A percentile compares a stretch with the other conserved stretches of the same genome.
phyloP scores from a whole-genome alignment of 1,139 yeast genomes.

The Hansenula lynferdii region DNA sequence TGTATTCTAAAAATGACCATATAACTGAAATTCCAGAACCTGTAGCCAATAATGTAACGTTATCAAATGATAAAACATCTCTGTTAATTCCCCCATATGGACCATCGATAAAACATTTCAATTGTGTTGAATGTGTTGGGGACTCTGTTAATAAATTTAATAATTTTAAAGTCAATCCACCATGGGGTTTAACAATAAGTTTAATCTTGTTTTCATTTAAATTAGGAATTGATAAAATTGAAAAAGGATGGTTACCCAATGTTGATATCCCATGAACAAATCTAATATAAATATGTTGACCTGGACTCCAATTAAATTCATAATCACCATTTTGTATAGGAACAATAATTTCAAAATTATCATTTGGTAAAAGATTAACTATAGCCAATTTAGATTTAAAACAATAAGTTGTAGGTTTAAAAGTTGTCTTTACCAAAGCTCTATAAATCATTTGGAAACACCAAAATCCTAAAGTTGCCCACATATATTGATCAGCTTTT shows the following conservation, averaged over 20 bases:
- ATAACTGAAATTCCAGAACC: conserved; percentile 55
- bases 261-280: conserved; percentile 38
- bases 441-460: conserved; percentile 47
- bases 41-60: conserved; percentile 37
- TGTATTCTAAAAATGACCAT: conserved; percentile 36
- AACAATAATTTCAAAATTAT: conserved; percentile 37
- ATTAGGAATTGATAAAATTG: conserved; percentile 41
- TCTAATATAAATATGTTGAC: conserved; percentile 56
- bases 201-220: conserved; percentile 31
- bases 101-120: conserved; percentile 47
- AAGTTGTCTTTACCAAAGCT: conserved; percentile 44
- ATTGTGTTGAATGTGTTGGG: conserved; percentile 5
- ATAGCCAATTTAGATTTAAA: conserved; percentile 43
- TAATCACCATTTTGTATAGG: conserved; percentile 26
- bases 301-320: conserved; percentile 48
- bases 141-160: conserved; percentile 21
- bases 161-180: conserved; percentile 43
- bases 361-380: conserved; percentile 29
- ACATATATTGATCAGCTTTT: conserved; percentile 43
- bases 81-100: conserved; percentile 60
- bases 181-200: conserved; percentile 45
- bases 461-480: conserved; percentile 57
- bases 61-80: conserved; percentile 45
- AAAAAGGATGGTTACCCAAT: conserved; percentile 60
- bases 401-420: conserved; percentile 39